phyloP scores from a whole-genome alignment of 179 eudicot genomes.

The Silene noctiflora region DNA sequence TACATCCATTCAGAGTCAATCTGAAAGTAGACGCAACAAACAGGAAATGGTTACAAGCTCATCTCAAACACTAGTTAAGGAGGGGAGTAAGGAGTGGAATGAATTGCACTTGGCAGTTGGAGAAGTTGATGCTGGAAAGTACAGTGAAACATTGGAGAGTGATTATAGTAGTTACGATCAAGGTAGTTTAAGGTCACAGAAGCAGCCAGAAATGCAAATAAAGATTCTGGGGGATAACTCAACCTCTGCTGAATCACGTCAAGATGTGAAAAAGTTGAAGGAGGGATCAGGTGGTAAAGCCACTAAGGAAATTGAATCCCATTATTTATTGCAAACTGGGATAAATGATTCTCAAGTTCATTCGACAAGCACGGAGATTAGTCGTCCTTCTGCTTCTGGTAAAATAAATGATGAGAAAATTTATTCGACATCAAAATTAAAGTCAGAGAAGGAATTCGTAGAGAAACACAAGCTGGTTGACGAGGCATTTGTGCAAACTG shows the following conservation, averaged over 20 bases:
- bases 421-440: constrained; percentile 30
- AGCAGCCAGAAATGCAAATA: constrained; percentile 32
- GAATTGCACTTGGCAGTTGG: constrained; percentile 29
- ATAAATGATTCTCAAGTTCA: constrained; percentile 27
- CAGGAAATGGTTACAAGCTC: constrained; percentile 33
- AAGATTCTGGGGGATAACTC: constrained; percentile 23
- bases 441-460: constrained; percentile 31
- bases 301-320: constrained; percentile 29
- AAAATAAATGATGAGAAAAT: constrained; percentile 32
- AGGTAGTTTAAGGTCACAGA: constrained; percentile 16
- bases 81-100: constrained; percentile 22
- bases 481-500: constrained; percentile 26
- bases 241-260: constrained; percentile 29
- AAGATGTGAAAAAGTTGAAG: constrained; percentile 23
- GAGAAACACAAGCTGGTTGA: constrained; percentile 29
- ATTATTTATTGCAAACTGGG: constrained; percentile 27
- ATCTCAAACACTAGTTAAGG: constrained; percentile 27
- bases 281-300: constrained; percentile 25
- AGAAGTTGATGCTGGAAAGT: constrained; percentile 30
- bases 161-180: constrained; percentile 17
- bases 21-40: constrained; percentile 36
- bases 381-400: constrained; percentile 29
- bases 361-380: constrained; percentile 31
- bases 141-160: constrained; percentile 27
- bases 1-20: constrained; percentile 22